A percentile compares a stretch with the other conserved stretches of the same genome.
phyloP scores from a whole-genome alignment of 108 stramenopile genomes.

The Skeletonema marinoi region DNA sequence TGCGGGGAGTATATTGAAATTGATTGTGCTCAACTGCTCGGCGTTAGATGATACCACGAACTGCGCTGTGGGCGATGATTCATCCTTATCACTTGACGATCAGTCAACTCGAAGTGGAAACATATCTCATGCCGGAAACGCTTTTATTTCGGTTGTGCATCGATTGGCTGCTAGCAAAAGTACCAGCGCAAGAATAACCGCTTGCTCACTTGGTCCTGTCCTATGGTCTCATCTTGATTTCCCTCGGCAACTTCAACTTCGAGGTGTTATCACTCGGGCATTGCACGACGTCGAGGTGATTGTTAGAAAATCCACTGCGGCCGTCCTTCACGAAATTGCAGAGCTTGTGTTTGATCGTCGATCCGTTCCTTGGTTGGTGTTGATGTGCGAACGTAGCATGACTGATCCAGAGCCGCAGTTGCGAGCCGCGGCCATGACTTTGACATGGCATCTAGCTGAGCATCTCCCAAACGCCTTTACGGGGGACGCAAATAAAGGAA shows the following conservation, averaged over 20 bases:
- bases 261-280: conserved; percentile 89
- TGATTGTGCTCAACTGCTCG: conserved; percentile 83
- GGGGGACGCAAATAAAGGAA: conserved; percentile 89
- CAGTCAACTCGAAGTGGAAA: conserved; percentile 35
- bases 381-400: conserved; percentile 93
- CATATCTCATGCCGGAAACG: conserved; percentile 70
- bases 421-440: conserved; percentile 86
- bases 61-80: conserved; percentile 32
- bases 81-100: conserved; percentile 18
- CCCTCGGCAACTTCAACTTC: conserved; percentile 87
- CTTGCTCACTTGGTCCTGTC: conserved; percentile 86
- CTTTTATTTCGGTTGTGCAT: conserved; percentile 85
- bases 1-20: conserved; percentile 85
- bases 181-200: conserved; percentile 80
- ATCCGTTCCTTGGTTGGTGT: conserved; percentile 85
- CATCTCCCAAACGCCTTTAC: conserved; percentile 91
- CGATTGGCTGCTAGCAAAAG: conserved; percentile 85
- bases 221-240: conserved; percentile 89
- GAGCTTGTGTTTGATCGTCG: conserved; percentile 84
- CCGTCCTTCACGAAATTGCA: conserved; percentile 88
- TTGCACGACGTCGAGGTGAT: conserved; percentile 89
- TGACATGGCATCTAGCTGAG: conserved; percentile 90
- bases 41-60: conserved; percentile 48
- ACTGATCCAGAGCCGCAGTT: conserved; percentile 91
- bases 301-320: conserved; percentile 86